Evolutionary conservation across 2,329 filamentous ascomycete species (phyloP), one percentile per base, ranked within the genome.

Genomic region (Ceratocystis lukuohia): DNA sequence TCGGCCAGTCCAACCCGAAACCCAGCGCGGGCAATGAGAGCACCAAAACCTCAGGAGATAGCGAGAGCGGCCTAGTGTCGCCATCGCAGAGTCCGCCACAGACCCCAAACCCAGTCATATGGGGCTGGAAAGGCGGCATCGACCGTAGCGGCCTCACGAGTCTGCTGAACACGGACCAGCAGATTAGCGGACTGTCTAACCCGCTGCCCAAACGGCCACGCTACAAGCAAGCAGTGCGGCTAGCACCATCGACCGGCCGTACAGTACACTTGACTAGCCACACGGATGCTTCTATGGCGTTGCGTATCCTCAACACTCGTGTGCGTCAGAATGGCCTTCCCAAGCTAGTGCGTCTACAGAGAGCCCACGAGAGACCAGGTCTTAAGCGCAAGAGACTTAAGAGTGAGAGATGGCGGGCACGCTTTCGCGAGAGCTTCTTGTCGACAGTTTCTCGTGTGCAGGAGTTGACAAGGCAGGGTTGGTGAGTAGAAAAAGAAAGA

Each of bases 341-440:
- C 70, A 67, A 62, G 2, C 85, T 90, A 71, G 78, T 78, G 65
- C 74, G 75, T 22, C 74, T 71, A 69, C 89, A 94, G 76, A 79
- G 80, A 69, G 89, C 84, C 71, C 87, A 95, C 75, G 89, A 94
- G 79, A 78, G 90, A 61, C 81, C 82, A 0, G 90, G 89, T 1
- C 72, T 90, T 72, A 91, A 88, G 82, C 81, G 86, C 75, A 95
- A 94, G 84, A 82, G 89, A 71, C 75, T 91, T 70, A 79, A 78
- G 74, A 85, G 83, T 68, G 79, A 87, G 78, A 80, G 89, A 69
- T 91, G 88, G 87, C 80, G 83, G 74, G 77, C 70, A 69, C 82
- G 84, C 68, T 94, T 93, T 76, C 85, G 83, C 79, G 74, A 74
- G 41, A 87, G 85, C 3, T 92, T 94, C 76, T 80, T 78, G 74